Conservation (phyloP, 192 early-diverging fungal species). For the Podila horticola region DNA sequence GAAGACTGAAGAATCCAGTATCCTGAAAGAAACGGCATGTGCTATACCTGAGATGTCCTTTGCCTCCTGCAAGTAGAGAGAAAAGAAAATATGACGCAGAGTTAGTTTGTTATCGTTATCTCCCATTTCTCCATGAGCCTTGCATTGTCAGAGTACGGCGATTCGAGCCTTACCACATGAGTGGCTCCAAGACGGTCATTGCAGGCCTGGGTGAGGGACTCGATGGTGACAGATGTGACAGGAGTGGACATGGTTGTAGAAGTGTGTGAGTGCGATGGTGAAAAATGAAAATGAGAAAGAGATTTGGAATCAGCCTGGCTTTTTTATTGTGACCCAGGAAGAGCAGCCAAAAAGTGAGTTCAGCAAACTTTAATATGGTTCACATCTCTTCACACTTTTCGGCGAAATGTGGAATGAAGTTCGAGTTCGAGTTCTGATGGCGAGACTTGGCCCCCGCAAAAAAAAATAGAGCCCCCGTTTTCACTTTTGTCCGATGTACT, state of each 20-base stretch:
- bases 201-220: slow-evolving; percentile 47
- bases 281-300: not conserved
- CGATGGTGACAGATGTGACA: slow-evolving; percentile 42
- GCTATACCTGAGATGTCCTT: slow-evolving; percentile 51
- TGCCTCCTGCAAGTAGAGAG: slow-evolving; percentile 22
- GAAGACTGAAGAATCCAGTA: not conserved
- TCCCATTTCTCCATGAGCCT: no score
- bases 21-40: not conserved
- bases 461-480: not conserved
- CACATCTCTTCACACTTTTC: not conserved
- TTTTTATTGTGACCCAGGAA: no score
- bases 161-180: slow-evolving; percentile 36
- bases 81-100: not conserved
- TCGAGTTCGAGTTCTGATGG: not conserved
- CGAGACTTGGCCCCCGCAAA: not conserved
- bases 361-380: no score
- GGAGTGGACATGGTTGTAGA: slow-evolving; percentile 24
- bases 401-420: not conserved
- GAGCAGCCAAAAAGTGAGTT: not conserved
- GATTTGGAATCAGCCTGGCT: not conserved
- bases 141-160: not conserved
- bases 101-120: slow-evolving; percentile 1
- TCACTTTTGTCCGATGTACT: no score
- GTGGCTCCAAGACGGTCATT: slow-evolving; percentile 28
- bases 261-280: not conserved